Conservation (phyloP, 345 rosid species). For the Psidium guajava region DNA sequence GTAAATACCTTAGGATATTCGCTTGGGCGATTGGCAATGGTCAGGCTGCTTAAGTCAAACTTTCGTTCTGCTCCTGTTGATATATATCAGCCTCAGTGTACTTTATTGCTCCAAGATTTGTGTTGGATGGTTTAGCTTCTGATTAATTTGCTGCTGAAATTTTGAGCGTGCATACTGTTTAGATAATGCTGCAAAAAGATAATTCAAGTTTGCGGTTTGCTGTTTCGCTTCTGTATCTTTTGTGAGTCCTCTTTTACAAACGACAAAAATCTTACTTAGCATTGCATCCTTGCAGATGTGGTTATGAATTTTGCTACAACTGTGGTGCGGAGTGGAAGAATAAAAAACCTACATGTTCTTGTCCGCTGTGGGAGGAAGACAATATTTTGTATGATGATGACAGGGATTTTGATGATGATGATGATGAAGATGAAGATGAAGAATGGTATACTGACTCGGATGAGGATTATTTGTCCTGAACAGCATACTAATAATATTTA, state of each 20-base stretch:
- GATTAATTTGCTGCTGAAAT: not conserved
- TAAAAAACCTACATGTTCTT: constrained; percentile 41
- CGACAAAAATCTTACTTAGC: not conserved
- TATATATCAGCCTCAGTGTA: not conserved
- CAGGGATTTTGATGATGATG: constrained; percentile 4
- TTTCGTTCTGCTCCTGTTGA: not conserved
- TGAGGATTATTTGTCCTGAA: not conserved
- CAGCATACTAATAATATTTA: not conserved
- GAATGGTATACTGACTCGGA: constrained; percentile 1
- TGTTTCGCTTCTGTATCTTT: not conserved
- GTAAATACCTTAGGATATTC: too few relatives aligned
- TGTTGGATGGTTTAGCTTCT: not conserved
- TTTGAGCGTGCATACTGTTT: not conserved
- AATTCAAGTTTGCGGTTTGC: not conserved
- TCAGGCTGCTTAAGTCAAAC: not conserved
- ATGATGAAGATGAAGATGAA: not conserved
- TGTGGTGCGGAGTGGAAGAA: constrained; percentile 58
- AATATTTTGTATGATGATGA: constrained; percentile 11
- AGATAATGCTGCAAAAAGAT: not conserved
- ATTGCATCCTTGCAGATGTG: constrained; percentile 23
- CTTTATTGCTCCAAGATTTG: not conserved
- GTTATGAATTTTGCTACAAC: constrained; percentile 54
- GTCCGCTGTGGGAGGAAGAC: constrained; percentile 51
- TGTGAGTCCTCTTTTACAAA: not conserved
- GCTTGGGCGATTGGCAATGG: not conserved